Percentiles rank a stretch among this genome's conserved stretches.
These are phyloP conservation scores for Candida awuae DNA, from an alignment of 805 yeast genomes.

Conservation along the genomic window DNA sequence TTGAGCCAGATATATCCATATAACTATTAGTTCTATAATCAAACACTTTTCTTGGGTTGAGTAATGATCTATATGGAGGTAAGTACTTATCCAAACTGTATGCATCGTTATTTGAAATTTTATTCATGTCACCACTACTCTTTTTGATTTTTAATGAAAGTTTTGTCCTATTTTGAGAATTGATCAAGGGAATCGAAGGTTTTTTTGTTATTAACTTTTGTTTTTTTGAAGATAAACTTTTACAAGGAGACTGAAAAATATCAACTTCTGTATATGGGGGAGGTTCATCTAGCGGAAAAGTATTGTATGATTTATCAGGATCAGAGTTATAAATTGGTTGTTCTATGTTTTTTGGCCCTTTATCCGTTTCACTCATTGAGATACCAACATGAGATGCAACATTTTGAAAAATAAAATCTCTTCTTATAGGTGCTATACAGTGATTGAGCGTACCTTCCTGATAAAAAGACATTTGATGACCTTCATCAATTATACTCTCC, in stretches of 20 bases:
- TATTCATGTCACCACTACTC: constrained; percentile 7
- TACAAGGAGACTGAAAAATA: neutral
- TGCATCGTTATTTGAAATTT: constrained; percentile 9
- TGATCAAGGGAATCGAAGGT: neutral
- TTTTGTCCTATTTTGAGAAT: constrained; percentile 1
- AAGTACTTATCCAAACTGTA: constrained; percentile 27
- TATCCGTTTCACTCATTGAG: too few relatives aligned
- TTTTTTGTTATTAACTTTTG: neutral
- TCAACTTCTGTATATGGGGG: constrained; percentile 9
- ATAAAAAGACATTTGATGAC: neutral
- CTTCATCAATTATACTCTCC: neutral
- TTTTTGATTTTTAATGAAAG: constrained; percentile 5
- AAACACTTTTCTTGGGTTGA: constrained; percentile 41
- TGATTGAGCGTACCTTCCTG: too few relatives aligned
- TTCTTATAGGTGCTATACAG: too few relatives aligned
- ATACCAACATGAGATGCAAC: too few relatives aligned
- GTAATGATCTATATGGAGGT: constrained; percentile 47
- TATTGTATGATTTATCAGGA: too few relatives aligned
- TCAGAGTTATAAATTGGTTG: too few relatives aligned
- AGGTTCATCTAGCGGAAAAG: constrained; percentile 4
- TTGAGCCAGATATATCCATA: constrained; percentile 15
- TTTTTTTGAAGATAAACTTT: too few relatives aligned
- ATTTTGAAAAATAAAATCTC: too few relatives aligned
- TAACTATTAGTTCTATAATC: constrained; percentile 43
- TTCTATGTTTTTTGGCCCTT: too few relatives aligned